phyloP scores from a whole-genome alignment of 169 alveolate genomes.

The Besnoitia besnoiti region DNA sequence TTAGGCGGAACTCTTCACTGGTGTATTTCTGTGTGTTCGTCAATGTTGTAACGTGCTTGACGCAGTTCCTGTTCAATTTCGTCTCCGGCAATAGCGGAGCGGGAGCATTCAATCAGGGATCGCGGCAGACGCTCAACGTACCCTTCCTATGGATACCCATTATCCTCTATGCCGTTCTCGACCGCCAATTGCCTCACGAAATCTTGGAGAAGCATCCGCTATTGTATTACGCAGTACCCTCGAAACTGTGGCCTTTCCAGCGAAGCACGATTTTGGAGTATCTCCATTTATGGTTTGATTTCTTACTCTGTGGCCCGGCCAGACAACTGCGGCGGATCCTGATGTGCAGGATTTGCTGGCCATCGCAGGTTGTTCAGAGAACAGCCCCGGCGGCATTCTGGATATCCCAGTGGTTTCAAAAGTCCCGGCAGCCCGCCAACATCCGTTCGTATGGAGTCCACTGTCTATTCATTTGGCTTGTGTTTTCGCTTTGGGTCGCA shows the following conservation, averaged over 20 bases:
- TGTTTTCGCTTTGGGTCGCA: conserved; percentile 80
- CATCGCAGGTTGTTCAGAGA: conserved; percentile 52
- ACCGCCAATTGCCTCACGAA: conserved; percentile 74
- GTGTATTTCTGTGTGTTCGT: conserved; percentile 78
- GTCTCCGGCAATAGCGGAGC: conserved; percentile 77
- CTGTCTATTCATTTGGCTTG: conserved; percentile 68
- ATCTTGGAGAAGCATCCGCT: conserved; percentile 73
- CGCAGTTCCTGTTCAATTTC: conserved; percentile 59
- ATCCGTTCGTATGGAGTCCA: conserved; percentile 72
- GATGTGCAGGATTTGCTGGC: conserved; percentile 36
- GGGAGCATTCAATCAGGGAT: conserved; percentile 79
- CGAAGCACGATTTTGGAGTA: conserved; percentile 51
- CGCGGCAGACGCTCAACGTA: conserved; percentile 76
- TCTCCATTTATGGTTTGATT: conserved; percentile 64
- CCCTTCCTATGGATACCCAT: conserved; percentile 76
- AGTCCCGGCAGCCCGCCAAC: conserved; percentile 67
- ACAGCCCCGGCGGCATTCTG: conserved; percentile 67
- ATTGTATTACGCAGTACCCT: conserved; percentile 73
- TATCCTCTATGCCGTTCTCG: conserved; percentile 75
- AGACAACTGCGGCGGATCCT: conserved; percentile 46
- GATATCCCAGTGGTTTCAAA: conserved; percentile 52
- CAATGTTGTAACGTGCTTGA: conserved; percentile 69
- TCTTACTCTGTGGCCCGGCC: conserved; percentile 38
- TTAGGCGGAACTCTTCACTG: conserved; percentile 78
- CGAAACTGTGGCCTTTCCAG: conserved; percentile 72